These are phyloP conservation scores for Pythium aristosporum DNA, from an alignment of 352 stramenopile species.

Conservation along the genomic window DNA sequence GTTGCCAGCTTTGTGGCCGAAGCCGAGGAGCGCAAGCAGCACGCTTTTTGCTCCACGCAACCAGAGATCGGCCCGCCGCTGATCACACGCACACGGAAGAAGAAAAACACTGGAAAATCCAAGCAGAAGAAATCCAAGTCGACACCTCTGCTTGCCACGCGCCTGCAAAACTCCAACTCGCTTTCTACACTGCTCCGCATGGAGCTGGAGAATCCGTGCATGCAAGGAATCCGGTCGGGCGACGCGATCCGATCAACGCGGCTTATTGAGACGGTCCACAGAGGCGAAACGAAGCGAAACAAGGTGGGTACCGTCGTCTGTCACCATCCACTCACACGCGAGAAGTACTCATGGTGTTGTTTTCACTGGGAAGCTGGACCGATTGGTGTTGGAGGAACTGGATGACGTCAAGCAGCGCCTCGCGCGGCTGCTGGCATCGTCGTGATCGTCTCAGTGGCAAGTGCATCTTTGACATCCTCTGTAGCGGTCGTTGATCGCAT, in stretches of 20 bases:
- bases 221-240: neutral
- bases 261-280: constrained; percentile 48
- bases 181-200: constrained; percentile 23
- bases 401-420: constrained; percentile 69
- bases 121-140: constrained; percentile 9
- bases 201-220: constrained; percentile 18
- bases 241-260: constrained; percentile 27
- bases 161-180: constrained; percentile 15
- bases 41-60: neutral
- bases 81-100: constrained; percentile 1
- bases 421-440: constrained; percentile 38
- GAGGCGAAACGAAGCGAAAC: constrained; percentile 57
- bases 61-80: neutral
- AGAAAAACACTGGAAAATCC: constrained; percentile 2
- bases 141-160: constrained; percentile 8
- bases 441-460: neutral
- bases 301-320: constrained; percentile 32
- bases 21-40: constrained; percentile 34
- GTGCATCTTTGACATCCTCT: neutral
- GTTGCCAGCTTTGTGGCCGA: constrained; percentile 35
- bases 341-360: neutral
- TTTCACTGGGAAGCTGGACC: constrained; percentile 42
- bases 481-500: constrained; percentile 29
- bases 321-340: neutral
- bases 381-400: constrained; percentile 56